These are phyloP conservation scores for Cystoisospora suis DNA, from an alignment of 169 alveolate genomes.

Conservation along the genomic window DNA sequence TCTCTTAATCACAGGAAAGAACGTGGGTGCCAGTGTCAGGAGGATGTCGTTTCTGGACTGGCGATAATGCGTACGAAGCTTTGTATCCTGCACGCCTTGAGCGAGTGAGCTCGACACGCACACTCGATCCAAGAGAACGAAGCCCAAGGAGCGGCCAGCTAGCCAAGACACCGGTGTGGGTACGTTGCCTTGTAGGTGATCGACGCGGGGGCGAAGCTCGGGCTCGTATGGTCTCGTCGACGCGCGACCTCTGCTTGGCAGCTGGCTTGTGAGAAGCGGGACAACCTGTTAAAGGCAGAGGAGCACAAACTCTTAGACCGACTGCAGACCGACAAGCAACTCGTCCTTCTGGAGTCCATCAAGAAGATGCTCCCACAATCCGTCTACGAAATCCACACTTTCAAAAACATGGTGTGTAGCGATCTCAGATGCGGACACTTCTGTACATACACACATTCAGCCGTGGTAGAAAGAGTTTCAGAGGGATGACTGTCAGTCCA, in stretches of 20 bases:
- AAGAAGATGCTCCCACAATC: neutral
- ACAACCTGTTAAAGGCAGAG: conserved; percentile 36
- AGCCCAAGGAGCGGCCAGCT: too few relatives aligned
- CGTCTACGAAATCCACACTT: neutral
- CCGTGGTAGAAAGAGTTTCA: too few relatives aligned
- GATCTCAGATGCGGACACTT: too few relatives aligned
- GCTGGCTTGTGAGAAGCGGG: conserved; percentile 37
- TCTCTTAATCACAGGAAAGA: neutral
- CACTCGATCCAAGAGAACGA: too few relatives aligned
- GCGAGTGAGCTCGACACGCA: too few relatives aligned
- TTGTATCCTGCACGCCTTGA: too few relatives aligned
- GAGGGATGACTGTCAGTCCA: too few relatives aligned
- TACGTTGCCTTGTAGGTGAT: conserved; percentile 32
- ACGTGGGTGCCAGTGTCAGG: neutral
- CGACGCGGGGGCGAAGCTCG: conserved; percentile 51
- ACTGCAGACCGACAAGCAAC: neutral
- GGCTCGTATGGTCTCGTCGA: conserved; percentile 61
- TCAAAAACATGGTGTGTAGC: neutral
- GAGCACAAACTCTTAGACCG: conserved; percentile 47
- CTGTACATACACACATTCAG: too few relatives aligned
- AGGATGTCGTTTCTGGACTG: neutral
- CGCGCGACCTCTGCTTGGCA: conserved; percentile 63
- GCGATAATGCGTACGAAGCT: too few relatives aligned
- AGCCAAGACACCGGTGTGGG: too few relatives aligned
- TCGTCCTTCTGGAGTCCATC: neutral